Evolutionary conservation across 108 stramenopile species (phyloP), one percentile per base, ranked within the genome.

Genomic region (Schizochytrium sp.): DNA sequence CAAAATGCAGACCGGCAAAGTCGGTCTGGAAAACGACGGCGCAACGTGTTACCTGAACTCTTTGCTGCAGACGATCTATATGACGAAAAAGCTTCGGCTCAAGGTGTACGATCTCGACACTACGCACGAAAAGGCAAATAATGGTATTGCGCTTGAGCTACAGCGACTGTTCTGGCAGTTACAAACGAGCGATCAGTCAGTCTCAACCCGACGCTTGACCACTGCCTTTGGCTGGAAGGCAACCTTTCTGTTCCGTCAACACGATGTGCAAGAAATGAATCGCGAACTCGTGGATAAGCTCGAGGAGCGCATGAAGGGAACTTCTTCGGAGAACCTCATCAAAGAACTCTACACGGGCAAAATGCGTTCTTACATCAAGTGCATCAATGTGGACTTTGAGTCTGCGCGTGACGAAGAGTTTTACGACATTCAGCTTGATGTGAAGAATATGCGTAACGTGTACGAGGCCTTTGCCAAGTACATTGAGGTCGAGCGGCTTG

Each of bases 41-140:
- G 92, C 93, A 18, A 94, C 94, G 25, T 94, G 94, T 91, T 94
- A 94, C 90, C 88, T 94, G 90, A 94, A 94, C 87, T 88, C 90
- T 58, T 87, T 94, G 25, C 58, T 94, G 53, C 94, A 94, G 60
- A 94, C 92, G 8, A 88, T 94, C 8, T 94, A 87, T 72, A 94
- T 94, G 93, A 94, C 83, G 18, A 87, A 90, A 23, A 47, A 69
- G 5, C 58, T 72, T 69, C 47, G n/a, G 28, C 43, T 44, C 72
- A 25, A 72, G 5, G 43, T 41, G 10, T 88, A 43, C 5, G 29
- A 48, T 72, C 88, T 91, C 44, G 88, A 91, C 72, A 63, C 21
- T 58, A 53, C 90, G 16, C 60, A 72, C 58, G 91, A 91, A 57
- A 92, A 88, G 45, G 92, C 91, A 19, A 51, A 89, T 18, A 45